phyloP scores from a whole-genome alignment of 23 red algal species.

The Cyanidioschyzon merolae region DNA sequence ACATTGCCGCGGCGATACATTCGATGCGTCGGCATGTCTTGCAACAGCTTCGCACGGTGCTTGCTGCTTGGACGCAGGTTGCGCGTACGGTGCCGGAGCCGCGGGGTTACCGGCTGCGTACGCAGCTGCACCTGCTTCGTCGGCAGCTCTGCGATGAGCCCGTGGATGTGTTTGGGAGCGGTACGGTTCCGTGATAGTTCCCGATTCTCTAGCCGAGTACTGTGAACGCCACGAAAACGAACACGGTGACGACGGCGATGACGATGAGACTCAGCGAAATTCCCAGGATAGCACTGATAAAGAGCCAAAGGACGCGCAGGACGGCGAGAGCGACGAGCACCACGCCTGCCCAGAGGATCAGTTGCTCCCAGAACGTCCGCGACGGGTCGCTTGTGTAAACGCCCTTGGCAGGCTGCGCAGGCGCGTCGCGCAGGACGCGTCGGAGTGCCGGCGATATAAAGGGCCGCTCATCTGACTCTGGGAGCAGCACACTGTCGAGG shows the following conservation, averaged over 20 bases:
- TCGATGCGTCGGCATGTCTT: background rate
- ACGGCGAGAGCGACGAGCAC: background rate
- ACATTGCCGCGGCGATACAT: background rate
- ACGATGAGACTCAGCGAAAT: conserved; percentile 7
- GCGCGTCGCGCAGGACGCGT: background rate
- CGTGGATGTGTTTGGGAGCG: background rate
- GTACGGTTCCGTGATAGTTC: background rate
- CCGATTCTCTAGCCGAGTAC: background rate
- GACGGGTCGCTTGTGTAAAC: background rate
- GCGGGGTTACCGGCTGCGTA: background rate
- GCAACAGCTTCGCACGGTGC: background rate
- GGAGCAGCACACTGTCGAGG: background rate
- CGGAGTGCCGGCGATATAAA: background rate
- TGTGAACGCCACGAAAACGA: background rate
- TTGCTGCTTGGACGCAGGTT: background rate
- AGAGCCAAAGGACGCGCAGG: background rate
- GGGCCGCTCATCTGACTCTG: background rate
- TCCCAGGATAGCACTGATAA: background rate
- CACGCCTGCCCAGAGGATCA: background rate
- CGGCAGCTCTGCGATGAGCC: background rate
- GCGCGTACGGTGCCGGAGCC: background rate
- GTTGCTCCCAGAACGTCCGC: background rate
- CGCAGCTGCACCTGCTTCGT: background rate
- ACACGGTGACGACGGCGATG: background rate
- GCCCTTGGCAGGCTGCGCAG: background rate